Conservation (phyloP, 768 basidiomycete genomes). For the Botryobasidium botryosum region DNA sequence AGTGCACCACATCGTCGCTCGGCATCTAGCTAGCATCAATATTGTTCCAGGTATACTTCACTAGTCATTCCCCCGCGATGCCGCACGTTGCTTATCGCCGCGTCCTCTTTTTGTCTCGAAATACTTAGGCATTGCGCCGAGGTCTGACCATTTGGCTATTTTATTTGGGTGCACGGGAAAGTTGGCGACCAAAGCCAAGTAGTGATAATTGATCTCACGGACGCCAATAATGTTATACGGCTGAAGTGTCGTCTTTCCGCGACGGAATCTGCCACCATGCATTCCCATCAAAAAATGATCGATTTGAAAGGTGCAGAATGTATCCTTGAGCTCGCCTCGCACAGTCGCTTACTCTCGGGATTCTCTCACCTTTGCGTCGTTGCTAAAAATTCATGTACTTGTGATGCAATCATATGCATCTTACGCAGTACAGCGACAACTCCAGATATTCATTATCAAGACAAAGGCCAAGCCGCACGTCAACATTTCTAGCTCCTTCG, state of each 20-base stretch:
- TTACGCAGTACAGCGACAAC: constrained; percentile 64
- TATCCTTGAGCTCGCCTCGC: too few species aligned
- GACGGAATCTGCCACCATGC: constrained; percentile 99
- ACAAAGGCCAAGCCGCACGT: constrained; percentile 93
- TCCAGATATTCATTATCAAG: constrained; percentile 98
- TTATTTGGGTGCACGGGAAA: constrained; percentile 94
- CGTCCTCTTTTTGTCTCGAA: not conserved
- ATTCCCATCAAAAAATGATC: constrained; percentile 88
- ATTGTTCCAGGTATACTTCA: constrained; percentile 75
- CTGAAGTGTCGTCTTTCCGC: constrained; percentile 87
- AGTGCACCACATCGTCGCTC: too few species aligned
- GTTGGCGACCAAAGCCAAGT: constrained; percentile 92
- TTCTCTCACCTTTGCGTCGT: not conserved
- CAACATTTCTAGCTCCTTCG: too few species aligned
- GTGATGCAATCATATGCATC: not conserved
- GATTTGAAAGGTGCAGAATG: constrained; percentile 79
- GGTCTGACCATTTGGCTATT: constrained; percentile 98
- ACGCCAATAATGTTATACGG: constrained; percentile 96
- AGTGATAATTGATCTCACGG: constrained; percentile 93
- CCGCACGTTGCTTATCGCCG: not conserved
- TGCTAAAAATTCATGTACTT: not conserved
- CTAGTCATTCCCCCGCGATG: too few species aligned
- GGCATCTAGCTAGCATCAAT: constrained; percentile 95
- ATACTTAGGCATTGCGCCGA: constrained; percentile 69
- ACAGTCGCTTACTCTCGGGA: too few species aligned